These are phyloP conservation scores for Nakazawaea peltata DNA, from an alignment of 805 yeast species.

Conservation along the genomic window DNA sequence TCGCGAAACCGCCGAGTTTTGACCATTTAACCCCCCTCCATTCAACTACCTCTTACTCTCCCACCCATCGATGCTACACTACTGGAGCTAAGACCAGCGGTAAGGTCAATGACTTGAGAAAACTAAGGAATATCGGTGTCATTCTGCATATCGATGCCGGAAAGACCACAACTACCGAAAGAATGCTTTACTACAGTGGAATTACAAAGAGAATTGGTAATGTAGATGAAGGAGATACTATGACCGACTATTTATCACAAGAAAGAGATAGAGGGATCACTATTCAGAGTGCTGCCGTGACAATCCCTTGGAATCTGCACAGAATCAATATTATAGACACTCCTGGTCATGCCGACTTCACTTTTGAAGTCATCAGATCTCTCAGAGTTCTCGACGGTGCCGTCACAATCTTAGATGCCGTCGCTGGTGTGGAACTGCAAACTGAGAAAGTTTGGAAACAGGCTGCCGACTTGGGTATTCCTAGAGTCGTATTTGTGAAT, in stretches of 20 bases:
- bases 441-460: constrained; percentile 97
- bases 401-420: constrained; percentile 87
- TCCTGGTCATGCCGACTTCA: constrained; percentile 97
- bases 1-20: too few species aligned
- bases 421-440: constrained; percentile 97
- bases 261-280: constrained; percentile 93
- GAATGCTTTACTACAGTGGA: constrained; percentile 89
- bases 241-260: constrained; percentile 84
- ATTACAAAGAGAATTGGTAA: constrained; percentile 75
- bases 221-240: constrained; percentile 95
- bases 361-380: constrained; percentile 88
- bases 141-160: constrained; percentile 99
- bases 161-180: constrained; percentile 93
- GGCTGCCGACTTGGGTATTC: constrained; percentile 59
- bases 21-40: too few species aligned
- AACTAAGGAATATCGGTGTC: constrained; percentile 91
- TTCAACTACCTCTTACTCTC: too few species aligned
- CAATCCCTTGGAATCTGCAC: constrained; percentile 71
- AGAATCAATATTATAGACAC: constrained; percentile 88
- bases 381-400: constrained; percentile 91
- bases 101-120: too few species aligned
- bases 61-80: too few species aligned
- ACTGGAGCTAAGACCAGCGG: not conserved
- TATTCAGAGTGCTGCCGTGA: constrained; percentile 92
- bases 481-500: constrained; percentile 74